phyloP scores from a whole-genome alignment of 1,284 basidiomycete species.

The Ceratobasidium sp. region DNA sequence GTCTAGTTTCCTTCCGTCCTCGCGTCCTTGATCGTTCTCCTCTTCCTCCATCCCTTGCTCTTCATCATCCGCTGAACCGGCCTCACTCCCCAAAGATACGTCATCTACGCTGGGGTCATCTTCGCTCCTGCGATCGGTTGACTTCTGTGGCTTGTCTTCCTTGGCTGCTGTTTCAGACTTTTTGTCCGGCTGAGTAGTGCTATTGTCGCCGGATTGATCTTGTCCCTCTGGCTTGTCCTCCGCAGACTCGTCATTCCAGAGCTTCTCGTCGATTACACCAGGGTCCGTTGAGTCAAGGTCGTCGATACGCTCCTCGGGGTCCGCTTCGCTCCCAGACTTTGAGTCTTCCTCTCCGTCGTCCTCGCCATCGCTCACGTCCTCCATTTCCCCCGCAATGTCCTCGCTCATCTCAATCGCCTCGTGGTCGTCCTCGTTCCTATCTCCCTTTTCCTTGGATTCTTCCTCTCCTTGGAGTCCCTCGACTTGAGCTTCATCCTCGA shows the following conservation, averaged over 20 bases:
- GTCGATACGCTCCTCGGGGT: conserved; percentile 86
- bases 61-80: conserved; percentile 58
- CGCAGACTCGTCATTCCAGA: conserved; percentile 89
- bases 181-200: conserved; percentile 53
- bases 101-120: conserved; percentile 59
- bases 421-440: conserved; percentile 68
- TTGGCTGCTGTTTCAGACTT: conserved; percentile 84
- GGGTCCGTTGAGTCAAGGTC: conserved; percentile 91
- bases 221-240: conserved; percentile 58
- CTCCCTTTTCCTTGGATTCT: conserved; percentile 66
- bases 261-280: conserved; percentile 92
- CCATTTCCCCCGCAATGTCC: conserved; percentile 82
- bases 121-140: conserved; percentile 56
- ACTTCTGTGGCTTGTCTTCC: conserved; percentile 64
- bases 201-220: conserved; percentile 56
- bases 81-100: conserved; percentile 53
- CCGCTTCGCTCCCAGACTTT: conserved; percentile 69
- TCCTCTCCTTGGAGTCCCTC: conserved; percentile 89
- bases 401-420: conserved; percentile 70
- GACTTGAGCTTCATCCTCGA: conserved; percentile 95
- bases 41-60: conserved; percentile 56
- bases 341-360: conserved; percentile 66
- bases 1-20: conserved; percentile 75
- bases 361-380: conserved; percentile 77
- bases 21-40: conserved; percentile 63